Evolutionary conservation across 139 green algal genomes (phyloP).

Genomic region (Auxenochlorella pyrenoidosa): DNA sequence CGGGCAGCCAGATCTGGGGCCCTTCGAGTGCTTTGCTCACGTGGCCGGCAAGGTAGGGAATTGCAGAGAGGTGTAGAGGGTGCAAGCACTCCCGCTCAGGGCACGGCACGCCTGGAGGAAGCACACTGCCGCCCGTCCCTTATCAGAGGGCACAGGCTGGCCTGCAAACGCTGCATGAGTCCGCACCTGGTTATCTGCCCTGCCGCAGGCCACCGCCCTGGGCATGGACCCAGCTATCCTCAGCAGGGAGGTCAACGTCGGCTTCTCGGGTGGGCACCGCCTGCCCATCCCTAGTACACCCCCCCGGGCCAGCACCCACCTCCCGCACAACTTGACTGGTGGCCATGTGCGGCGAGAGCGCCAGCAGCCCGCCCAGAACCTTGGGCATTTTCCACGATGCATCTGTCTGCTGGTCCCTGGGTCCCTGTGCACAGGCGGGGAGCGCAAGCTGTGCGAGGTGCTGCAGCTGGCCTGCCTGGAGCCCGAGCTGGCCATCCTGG

Average conservation of each 20-base stretch:
- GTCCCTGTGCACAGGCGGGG: background rate
- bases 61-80: no score
- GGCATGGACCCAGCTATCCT: slow-evolving; percentile 1
- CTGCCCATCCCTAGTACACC: no score
- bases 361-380: background rate
- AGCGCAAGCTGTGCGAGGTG: slow-evolving; percentile 4
- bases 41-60: background rate
- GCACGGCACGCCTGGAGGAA: background rate
- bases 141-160: background rate
- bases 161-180: background rate
- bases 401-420: no score
- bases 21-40: background rate
- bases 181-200: background rate
- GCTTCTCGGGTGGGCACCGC: background rate
- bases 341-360: no score
- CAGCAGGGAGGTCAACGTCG: background rate
- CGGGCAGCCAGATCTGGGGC: background rate
- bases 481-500: slow-evolving; percentile 2
- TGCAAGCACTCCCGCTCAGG: no score
- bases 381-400: no score
- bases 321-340: background rate
- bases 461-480: slow-evolving; percentile 19
- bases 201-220: background rate
- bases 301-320: background rate
- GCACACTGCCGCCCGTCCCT: no score